Percentiles rank a stretch among this genome's conserved stretches.
Conservation (phyloP, 2,329 filamentous ascomycete genomes). For the Leptographium galeiforme region DNA sequence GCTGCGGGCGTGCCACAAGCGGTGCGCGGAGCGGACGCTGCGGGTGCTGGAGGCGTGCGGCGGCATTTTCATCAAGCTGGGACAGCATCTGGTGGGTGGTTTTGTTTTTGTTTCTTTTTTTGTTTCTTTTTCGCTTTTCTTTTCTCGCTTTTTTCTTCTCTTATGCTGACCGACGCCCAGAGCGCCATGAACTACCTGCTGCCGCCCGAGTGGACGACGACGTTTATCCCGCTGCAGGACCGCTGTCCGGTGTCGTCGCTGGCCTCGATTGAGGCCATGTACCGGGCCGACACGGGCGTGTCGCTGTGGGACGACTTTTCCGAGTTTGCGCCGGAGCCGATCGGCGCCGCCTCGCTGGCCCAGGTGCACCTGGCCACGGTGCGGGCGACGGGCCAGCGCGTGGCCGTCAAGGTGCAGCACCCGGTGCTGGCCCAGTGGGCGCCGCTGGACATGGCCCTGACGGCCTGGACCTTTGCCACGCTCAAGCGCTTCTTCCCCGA, state of each 20-base stretch:
- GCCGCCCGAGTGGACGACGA: slow-evolving; percentile 83
- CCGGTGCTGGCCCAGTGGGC: slow-evolving; percentile 82
- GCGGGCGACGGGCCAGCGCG: slow-evolving; percentile 67
- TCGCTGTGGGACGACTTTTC: slow-evolving; percentile 74
- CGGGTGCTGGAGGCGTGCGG: slow-evolving; percentile 87
- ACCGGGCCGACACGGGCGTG: slow-evolving; percentile 66
- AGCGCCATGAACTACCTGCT: slow-evolving; percentile 93
- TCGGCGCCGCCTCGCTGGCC: slow-evolving; percentile 85
- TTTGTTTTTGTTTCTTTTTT: background rate
- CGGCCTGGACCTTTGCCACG: slow-evolving; percentile 76
- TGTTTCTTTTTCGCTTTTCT: too few relatives aligned
- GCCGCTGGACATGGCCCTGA: slow-evolving; percentile 73
- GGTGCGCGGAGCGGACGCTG: slow-evolving; percentile 81
- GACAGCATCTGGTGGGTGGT: slow-evolving; percentile 64
- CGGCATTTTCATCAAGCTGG: slow-evolving; percentile 95
- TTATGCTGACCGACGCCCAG: too few relatives aligned
- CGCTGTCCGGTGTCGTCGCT: slow-evolving; percentile 86
- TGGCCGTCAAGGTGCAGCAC: slow-evolving; percentile 96
- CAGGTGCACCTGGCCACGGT: slow-evolving; percentile 86
- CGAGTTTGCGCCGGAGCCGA: slow-evolving; percentile 65
- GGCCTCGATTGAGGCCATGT: slow-evolving; percentile 78
- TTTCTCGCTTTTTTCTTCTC: too few relatives aligned
- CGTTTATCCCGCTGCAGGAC: slow-evolving; percentile 92
- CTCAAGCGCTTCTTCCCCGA: slow-evolving; percentile 92
- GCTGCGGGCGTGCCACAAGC: slow-evolving; percentile 74